These are phyloP conservation scores for Echinochloa phyllopogon DNA, from an alignment of 176 grass and related monocot species.

Conservation along the genomic window DNA sequence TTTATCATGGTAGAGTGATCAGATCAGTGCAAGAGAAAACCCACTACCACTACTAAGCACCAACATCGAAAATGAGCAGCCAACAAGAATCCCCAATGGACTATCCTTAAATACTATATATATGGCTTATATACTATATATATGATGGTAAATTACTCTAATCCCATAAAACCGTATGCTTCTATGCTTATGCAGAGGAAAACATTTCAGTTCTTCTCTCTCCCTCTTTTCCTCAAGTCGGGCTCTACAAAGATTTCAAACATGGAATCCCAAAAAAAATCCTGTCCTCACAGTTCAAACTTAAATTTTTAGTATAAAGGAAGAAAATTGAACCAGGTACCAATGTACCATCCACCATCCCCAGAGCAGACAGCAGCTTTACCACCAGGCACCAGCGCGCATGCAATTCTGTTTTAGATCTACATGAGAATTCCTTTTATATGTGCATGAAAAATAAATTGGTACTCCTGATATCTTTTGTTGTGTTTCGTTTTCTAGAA, in stretches of 20 bases:
- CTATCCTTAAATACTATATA: background rate
- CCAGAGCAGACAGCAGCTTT: background rate
- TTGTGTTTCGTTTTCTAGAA: background rate
- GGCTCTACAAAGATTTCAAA: background rate
- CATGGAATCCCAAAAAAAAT: background rate
- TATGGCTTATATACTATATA: too few species aligned
- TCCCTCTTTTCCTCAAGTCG: background rate
- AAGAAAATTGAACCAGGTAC: background rate
- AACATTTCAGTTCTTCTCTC: background rate
- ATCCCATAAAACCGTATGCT: background rate
- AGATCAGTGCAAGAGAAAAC: background rate
- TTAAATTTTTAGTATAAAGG: background rate
- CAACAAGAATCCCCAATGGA: background rate
- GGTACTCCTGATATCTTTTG: background rate
- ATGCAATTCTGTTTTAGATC: constrained; percentile 14
- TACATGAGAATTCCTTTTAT: background rate
- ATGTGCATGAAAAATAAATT: background rate
- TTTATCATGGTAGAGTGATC: background rate
- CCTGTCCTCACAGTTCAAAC: background rate
- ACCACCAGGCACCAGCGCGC: background rate
- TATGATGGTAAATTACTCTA: constrained; percentile 2
- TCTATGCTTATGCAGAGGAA: background rate
- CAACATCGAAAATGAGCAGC: background rate
- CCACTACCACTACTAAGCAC: background rate
- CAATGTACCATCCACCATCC: background rate